Percentiles rank a stretch among this genome's conserved stretches.
Evolutionary conservation across 495 filamentous ascomycete species (phyloP).

Genomic region (Tuber calosporum): DNA sequence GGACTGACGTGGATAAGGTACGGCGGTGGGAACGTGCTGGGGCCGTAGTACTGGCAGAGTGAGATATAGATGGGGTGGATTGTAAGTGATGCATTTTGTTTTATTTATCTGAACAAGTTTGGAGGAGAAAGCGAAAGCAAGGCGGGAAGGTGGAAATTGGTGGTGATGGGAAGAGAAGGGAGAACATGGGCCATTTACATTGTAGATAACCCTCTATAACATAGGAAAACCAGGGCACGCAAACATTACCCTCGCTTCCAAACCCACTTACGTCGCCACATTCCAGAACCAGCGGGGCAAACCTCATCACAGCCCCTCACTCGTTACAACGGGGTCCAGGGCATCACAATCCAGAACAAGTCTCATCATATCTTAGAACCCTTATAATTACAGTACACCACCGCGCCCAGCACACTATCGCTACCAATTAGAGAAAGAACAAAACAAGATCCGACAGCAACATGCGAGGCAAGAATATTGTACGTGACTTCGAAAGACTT

Average conservation of each 20-base stretch:
- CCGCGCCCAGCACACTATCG: background rate
- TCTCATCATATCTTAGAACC: background rate
- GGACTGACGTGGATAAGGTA: background rate
- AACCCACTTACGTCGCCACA: background rate
- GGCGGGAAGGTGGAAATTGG: background rate
- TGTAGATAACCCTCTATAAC: background rate
- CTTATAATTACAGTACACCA: background rate
- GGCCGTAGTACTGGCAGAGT: background rate
- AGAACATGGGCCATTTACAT: background rate
- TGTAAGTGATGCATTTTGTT: background rate
- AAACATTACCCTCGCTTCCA: background rate
- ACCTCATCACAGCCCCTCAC: background rate
- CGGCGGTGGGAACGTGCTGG: slow-evolving; percentile 1
- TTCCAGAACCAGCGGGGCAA: background rate
- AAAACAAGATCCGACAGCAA: background rate
- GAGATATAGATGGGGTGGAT: background rate
- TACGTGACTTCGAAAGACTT: background rate
- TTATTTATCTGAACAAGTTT: background rate
- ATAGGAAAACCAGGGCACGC: background rate
- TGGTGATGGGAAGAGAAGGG: background rate
- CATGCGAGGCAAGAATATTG: background rate
- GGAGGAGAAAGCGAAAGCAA: background rate
- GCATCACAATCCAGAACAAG: background rate
- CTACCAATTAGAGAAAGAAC: background rate
- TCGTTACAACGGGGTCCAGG: background rate